Percentiles rank a stretch among this genome's conserved stretches.
Evolutionary conservation across 768 basidiomycete species (phyloP).

Genomic region (Gymnopilus junonius): DNA sequence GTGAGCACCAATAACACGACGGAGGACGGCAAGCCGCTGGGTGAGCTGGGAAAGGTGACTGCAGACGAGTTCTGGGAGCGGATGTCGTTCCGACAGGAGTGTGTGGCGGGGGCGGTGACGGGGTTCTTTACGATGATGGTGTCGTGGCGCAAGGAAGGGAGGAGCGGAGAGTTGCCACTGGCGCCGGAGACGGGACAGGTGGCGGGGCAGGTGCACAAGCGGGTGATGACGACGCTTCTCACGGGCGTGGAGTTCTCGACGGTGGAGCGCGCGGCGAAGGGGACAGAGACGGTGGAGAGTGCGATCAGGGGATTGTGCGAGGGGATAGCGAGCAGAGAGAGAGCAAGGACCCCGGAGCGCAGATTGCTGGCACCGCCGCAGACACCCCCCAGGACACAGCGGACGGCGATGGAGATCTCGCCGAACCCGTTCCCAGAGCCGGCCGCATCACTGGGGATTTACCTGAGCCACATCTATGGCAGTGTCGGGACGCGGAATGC

Average conservation of each 20-base stretch:
- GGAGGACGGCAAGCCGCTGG: conserved; percentile 39
- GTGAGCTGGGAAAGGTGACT: conserved; percentile 62
- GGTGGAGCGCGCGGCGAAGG: conserved; percentile 62
- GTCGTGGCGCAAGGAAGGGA: conserved; percentile 12
- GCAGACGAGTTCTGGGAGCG: conserved; percentile 95
- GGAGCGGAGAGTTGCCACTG: conserved; percentile 42
- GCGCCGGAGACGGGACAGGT: conserved; percentile 66
- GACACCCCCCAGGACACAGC: conserved; percentile 51
- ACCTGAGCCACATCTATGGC: conserved; percentile 64
- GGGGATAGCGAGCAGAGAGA: conserved; percentile 42
- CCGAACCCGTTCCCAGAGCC: conserved; percentile 75
- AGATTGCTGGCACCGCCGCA: conserved; percentile 47
- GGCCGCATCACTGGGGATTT: conserved; percentile 62
- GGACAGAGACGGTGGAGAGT: conserved; percentile 72
- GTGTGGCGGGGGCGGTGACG: conserved; percentile 86
- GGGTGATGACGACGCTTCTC: conserved; percentile 70
- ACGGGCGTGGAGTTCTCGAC: conserved; percentile 82
- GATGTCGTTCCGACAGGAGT: conserved; percentile 96
- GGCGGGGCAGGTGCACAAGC: conserved; percentile 65
- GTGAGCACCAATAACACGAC: conserved; percentile 26
- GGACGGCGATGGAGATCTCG: conserved; percentile 48
- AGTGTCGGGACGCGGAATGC: conserved; percentile 55
- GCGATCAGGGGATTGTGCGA: conserved; percentile 75
- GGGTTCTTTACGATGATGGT: conserved; percentile 85
- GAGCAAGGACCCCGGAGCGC: conserved; percentile 45